Percentiles rank a stretch among this genome's conserved stretches.
phyloP scores from a whole-genome alignment of 495 filamentous ascomycete species.

The Trichoderma virens region DNA sequence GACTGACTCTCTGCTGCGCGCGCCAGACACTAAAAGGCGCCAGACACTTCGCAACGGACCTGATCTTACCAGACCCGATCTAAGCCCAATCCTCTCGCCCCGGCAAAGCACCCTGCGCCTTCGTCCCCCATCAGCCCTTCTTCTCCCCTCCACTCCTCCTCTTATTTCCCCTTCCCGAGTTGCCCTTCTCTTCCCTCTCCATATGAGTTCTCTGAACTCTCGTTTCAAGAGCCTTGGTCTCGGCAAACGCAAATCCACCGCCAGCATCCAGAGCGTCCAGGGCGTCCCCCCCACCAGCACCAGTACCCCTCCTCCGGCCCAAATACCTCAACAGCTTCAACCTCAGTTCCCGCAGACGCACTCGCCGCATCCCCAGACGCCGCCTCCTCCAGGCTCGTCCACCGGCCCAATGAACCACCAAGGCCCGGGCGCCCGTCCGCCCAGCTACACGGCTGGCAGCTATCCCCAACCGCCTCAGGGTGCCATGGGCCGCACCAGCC shows the following conservation, averaged over 20 bases:
- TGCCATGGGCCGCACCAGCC: constrained; percentile 41
- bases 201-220: constrained; percentile 57
- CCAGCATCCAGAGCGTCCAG: constrained; percentile 36
- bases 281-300: constrained; percentile 28
- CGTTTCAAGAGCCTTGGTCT: constrained; percentile 53
- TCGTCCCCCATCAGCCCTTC: constrained; percentile 10
- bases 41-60: neutral
- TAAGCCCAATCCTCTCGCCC: constrained; percentile 7
- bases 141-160: constrained; percentile 13
- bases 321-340: constrained; percentile 28
- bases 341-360: constrained; percentile 17
- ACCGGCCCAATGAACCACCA: constrained; percentile 50
- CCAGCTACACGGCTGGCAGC: constrained; percentile 65
- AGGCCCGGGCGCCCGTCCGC: constrained; percentile 51
- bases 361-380: neutral
- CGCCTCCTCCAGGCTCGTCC: constrained; percentile 25
- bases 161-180: constrained; percentile 13
- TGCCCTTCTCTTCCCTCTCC: constrained; percentile 25
- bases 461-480: constrained; percentile 39
- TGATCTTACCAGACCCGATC: neutral
- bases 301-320: constrained; percentile 25
- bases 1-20: too few species aligned
- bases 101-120: constrained; percentile 5
- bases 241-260: constrained; percentile 47
- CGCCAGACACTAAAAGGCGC: too few species aligned